These are phyloP conservation scores for Leishmania gerbilli DNA, from an alignment of 208 protist species.

Conservation along the genomic window DNA sequence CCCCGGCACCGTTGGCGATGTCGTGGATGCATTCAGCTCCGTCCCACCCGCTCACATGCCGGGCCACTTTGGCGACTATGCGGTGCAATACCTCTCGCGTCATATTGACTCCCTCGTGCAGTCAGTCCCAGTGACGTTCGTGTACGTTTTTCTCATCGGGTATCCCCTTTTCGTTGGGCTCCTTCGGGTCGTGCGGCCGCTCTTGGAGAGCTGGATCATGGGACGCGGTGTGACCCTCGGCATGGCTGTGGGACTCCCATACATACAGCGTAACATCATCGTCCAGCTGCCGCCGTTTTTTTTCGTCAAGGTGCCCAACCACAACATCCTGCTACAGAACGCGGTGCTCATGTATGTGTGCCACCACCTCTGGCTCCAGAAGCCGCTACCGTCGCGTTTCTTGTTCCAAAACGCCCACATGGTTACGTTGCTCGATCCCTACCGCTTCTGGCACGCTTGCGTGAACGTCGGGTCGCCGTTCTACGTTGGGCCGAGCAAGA, in stretches of 20 bases:
- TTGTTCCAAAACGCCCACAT: background rate
- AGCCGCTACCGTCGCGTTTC: background rate
- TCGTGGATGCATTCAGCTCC: background rate
- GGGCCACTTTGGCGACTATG: background rate
- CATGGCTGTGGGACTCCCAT: background rate
- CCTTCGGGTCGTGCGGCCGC: slow-evolving; percentile 22
- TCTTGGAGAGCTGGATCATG: slow-evolving; percentile 12
- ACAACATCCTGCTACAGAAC: slow-evolving; percentile 27
- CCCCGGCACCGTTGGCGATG: background rate
- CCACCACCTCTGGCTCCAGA: slow-evolving; percentile 12
- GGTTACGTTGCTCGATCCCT: slow-evolving; percentile 20
- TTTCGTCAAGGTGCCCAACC: background rate
- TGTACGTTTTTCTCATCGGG: slow-evolving; percentile 26
- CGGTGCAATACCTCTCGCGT: background rate
- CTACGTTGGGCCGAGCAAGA: background rate
- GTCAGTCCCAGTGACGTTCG: background rate
- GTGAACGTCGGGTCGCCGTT: background rate
- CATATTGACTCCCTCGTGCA: background rate
- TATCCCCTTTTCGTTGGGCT: slow-evolving; percentile 27
- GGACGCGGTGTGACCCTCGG: background rate
- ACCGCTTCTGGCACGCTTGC: slow-evolving; percentile 11
- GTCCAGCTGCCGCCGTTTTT: slow-evolving; percentile 6
- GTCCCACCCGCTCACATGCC: background rate
- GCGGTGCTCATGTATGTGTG: slow-evolving; percentile 24
- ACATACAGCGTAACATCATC: slow-evolving; percentile 23